Percentiles rank a stretch among this genome's conserved stretches.
Conservation (phyloP, 2,329 filamentous ascomycete species). For the Volutella citrinella region DNA sequence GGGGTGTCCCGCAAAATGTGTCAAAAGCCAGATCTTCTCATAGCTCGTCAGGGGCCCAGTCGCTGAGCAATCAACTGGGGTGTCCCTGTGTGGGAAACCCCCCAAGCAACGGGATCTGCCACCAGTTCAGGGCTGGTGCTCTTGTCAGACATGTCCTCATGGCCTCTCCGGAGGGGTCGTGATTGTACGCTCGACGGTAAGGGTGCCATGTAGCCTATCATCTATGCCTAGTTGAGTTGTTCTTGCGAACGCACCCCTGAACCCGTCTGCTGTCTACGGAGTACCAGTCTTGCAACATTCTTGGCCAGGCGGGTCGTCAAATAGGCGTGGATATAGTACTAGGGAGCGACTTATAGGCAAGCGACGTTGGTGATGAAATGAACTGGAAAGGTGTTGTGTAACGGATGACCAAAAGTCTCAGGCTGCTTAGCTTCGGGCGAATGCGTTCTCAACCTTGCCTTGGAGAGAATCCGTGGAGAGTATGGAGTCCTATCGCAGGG, state of each 20-base stretch:
- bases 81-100: conserved; percentile 18
- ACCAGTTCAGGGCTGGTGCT: conserved; percentile 16
- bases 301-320: too few species aligned
- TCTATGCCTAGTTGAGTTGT: conserved; percentile 32
- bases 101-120: conserved; percentile 23
- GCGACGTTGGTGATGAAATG: too few species aligned
- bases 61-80: conserved; percentile 18
- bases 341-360: too few species aligned
- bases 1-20: conserved; percentile 30
- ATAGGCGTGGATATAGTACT: too few species aligned
- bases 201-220: conserved; percentile 16
- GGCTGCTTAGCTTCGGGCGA: too few species aligned
- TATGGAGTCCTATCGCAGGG: too few species aligned
- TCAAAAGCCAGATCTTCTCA: conserved; percentile 29
- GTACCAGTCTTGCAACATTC: too few species aligned
- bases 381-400: too few species aligned
- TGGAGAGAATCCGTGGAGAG: too few species aligned
- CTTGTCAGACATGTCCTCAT: conserved; percentile 15
- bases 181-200: conserved; percentile 16
- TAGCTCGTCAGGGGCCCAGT: conserved; percentile 12
- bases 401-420: too few species aligned
- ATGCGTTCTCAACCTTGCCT: too few species aligned
- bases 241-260: conserved; percentile 30
- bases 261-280: conserved; percentile 10
- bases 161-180: too few species aligned